Evolutionary conservation across 2,329 filamentous ascomycete genomes (phyloP).

Genomic region (Diaporthe amygdali): DNA sequence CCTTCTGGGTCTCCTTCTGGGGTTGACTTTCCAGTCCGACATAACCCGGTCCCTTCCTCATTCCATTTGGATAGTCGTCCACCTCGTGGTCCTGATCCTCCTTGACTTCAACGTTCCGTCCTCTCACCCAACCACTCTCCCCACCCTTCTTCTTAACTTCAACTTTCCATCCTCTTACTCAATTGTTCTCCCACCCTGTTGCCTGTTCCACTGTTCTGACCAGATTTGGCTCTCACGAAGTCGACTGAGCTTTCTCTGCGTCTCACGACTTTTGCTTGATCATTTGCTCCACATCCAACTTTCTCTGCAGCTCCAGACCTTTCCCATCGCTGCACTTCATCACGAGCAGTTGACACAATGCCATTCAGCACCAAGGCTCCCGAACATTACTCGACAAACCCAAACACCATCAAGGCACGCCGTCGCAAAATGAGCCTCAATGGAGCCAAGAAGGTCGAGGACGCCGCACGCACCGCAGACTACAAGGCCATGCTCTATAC

Average conservation of each 20-base stretch:
- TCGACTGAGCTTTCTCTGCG: background rate
- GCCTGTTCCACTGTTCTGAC: background rate
- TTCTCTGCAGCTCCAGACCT: background rate
- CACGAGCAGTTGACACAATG: background rate
- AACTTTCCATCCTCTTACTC: background rate
- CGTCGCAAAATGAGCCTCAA: conserved; percentile 25
- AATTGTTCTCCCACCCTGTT: background rate
- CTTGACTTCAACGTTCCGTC: background rate
- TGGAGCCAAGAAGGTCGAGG: conserved; percentile 7
- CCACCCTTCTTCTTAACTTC: background rate
- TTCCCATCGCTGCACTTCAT: background rate
- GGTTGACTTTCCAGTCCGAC: too few relatives aligned
- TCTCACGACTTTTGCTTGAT: background rate
- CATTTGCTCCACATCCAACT: background rate
- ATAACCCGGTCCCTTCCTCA: background rate
- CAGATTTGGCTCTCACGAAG: background rate
- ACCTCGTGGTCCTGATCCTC: background rate
- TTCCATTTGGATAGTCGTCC: background rate
- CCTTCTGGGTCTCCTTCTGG: background rate
- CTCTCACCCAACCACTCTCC: background rate
- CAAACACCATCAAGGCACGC: conserved; percentile 31
- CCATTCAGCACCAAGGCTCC: background rate
- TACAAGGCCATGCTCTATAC: conserved; percentile 27
- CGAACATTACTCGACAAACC: conserved; percentile 33
- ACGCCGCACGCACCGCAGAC: conserved; percentile 20